Conservation (phyloP, 148 eudicot genomes). For the Arbutus unedo region DNA sequence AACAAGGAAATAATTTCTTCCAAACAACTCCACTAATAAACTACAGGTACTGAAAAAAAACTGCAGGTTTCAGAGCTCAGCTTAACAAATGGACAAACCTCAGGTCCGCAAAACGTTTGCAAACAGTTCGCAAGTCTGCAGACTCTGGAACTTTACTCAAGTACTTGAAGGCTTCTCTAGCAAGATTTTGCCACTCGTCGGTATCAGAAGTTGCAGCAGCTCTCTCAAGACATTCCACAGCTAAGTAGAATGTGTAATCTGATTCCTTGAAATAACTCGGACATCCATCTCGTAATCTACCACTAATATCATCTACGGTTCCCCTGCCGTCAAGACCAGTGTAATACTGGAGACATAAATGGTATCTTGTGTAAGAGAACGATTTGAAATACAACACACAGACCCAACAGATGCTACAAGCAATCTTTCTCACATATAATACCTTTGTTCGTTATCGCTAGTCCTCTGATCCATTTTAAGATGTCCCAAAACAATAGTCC, state of each 20-base stretch:
- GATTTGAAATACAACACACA: slow-evolving; percentile 2
- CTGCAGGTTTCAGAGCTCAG: neutral
- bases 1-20: neutral
- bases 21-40: neutral
- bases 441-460: neutral
- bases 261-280: slow-evolving; percentile 96
- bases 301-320: slow-evolving; percentile 90
- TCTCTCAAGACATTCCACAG: slow-evolving; percentile 96
- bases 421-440: neutral
- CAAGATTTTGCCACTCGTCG: slow-evolving; percentile 76
- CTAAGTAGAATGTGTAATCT: slow-evolving; percentile 92
- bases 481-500: neutral
- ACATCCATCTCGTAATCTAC: slow-evolving; percentile 82
- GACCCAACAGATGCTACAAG: neutral
- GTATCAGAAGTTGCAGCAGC: slow-evolving; percentile 78
- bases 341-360: slow-evolving; percentile 60
- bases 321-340: slow-evolving; percentile 98
- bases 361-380: slow-evolving; percentile 19
- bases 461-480: neutral
- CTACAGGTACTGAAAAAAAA: neutral
- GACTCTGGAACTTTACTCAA: slow-evolving; percentile 90
- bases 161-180: slow-evolving; percentile 81
- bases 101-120: slow-evolving; percentile 92
- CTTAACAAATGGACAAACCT: slow-evolving; percentile 43
- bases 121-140: slow-evolving; percentile 84